A percentile compares a stretch with the other conserved stretches of the same genome.
Evolutionary conservation across 2,329 filamentous ascomycete species (phyloP).

Genomic region (Pseudogymnoascus sp.): DNA sequence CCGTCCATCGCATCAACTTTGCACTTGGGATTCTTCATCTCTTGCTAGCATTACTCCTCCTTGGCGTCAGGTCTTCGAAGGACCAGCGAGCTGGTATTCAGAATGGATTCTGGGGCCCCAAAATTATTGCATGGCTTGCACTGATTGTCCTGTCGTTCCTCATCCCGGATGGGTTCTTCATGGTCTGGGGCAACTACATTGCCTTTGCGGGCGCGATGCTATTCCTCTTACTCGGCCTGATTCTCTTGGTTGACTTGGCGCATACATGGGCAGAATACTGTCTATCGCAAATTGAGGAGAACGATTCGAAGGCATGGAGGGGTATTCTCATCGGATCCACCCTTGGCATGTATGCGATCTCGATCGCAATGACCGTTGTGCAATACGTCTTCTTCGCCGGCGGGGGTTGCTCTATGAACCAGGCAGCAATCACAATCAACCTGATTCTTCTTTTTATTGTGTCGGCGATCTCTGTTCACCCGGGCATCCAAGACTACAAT

Average conservation of each 20-base stretch:
- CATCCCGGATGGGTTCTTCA: conserved; percentile 90
- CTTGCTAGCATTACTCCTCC: conserved; percentile 70
- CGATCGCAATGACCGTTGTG: conserved; percentile 85
- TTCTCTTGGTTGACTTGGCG: conserved; percentile 87
- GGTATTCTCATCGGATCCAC: conserved; percentile 84
- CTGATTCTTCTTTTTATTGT: conserved; percentile 72
- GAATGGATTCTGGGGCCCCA: conserved; percentile 98
- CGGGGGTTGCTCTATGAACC: conserved; percentile 84
- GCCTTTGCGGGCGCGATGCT: conserved; percentile 81
- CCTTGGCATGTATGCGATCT: conserved; percentile 83
- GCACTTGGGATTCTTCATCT: conserved; percentile 91
- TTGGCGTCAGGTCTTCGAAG: conserved; percentile 80
- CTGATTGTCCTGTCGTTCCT: conserved; percentile 89
- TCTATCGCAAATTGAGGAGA: conserved; percentile 83
- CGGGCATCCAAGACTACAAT: conserved; percentile 82
- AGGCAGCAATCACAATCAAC: conserved; percentile 91
- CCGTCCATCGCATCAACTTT: conserved; percentile 96
- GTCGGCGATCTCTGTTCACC: conserved; percentile 80
- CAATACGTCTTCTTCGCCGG: conserved; percentile 95
- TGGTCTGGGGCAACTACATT: conserved; percentile 92
- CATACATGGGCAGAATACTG: conserved; percentile 98
- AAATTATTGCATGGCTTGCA: conserved; percentile 79
- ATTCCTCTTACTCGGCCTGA: conserved; percentile 84
- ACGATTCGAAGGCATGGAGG: conserved; percentile 77
- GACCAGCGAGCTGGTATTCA: conserved; percentile 81